Percentiles rank a stretch among this genome's conserved stretches.
Conservation (phyloP, 305 asterid species). For the Nicotiana rustica region DNA sequence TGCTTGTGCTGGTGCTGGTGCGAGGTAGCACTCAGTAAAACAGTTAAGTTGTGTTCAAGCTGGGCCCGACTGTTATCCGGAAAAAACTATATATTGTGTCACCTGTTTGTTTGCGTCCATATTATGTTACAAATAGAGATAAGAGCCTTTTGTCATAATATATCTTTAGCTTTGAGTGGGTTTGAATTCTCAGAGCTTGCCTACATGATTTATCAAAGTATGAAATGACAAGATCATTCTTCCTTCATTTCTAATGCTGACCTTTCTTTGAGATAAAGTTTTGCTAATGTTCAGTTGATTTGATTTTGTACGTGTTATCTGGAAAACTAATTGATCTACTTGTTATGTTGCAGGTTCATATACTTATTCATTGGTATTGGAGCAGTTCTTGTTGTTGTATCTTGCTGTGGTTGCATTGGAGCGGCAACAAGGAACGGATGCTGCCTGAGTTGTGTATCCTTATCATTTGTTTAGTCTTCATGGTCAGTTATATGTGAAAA, state of each 20-base stretch:
- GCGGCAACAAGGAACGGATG: conserved; percentile 77
- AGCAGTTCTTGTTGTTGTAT: conserved; percentile 66
- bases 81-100: too few relatives aligned
- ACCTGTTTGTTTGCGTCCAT: neutral
- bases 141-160: neutral
- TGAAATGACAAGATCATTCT: neutral
- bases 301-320: conserved; percentile 18
- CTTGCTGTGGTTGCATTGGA: conserved; percentile 97
- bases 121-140: neutral
- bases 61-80: too few relatives aligned
- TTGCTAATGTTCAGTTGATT: conserved; percentile 25
- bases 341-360: conserved; percentile 80
- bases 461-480: conserved; percentile 27
- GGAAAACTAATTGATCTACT: neutral
- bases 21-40: too few relatives aligned
- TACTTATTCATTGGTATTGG: conserved; percentile 88
- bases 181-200: conserved; percentile 18
- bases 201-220: neutral
- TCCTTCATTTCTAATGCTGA: conserved; percentile 4
- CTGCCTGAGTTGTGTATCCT: conserved; percentile 98
- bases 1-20: too few relatives aligned
- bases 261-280: conserved; percentile 23
- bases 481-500: neutral
- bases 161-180: neutral
- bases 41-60: too few relatives aligned